Evolutionary conservation across 257 asterid species (phyloP).

Genomic region (Plantago ovata): DNA sequence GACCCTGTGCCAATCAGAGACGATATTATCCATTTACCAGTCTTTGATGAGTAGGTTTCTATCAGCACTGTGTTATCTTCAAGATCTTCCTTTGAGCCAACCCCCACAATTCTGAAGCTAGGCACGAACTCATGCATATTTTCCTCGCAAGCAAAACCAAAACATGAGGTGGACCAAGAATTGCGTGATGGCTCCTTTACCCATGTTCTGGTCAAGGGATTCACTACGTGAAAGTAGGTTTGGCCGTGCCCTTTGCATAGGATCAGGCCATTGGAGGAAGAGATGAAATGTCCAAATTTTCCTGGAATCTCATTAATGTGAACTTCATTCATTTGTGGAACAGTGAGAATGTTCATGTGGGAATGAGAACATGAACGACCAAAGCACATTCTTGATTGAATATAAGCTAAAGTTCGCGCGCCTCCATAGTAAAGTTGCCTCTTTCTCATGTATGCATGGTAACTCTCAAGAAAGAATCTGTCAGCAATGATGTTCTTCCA

Average conservation of each 20-base stretch:
- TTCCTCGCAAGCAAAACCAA: not conserved
- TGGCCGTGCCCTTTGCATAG: not conserved
- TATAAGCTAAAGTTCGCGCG: not conserved
- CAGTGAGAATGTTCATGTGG: not conserved
- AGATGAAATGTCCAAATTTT: not conserved
- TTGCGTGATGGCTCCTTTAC: not conserved
- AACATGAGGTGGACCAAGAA: not conserved
- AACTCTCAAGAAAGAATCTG: not conserved
- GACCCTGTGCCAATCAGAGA: not conserved
- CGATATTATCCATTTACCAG: not conserved
- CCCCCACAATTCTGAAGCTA: not conserved
- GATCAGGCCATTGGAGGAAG: not conserved
- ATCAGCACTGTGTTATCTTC: not conserved
- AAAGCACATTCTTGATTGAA: not conserved
- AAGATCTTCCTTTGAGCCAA: not conserved
- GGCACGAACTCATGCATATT: not conserved
- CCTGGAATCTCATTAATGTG: not conserved
- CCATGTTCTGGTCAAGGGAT: not conserved
- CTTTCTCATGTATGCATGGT: not conserved
- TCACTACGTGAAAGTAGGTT: not conserved
- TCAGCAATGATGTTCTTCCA: not conserved
- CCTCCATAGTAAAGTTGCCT: not conserved
- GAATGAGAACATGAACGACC: too few relatives aligned
- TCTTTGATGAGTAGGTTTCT: conserved; percentile 8
- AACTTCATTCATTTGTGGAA: not conserved